Evolutionary conservation across 2,329 filamentous ascomycete genomes (phyloP).

Genomic region (Diaporthe ilicicola): DNA sequence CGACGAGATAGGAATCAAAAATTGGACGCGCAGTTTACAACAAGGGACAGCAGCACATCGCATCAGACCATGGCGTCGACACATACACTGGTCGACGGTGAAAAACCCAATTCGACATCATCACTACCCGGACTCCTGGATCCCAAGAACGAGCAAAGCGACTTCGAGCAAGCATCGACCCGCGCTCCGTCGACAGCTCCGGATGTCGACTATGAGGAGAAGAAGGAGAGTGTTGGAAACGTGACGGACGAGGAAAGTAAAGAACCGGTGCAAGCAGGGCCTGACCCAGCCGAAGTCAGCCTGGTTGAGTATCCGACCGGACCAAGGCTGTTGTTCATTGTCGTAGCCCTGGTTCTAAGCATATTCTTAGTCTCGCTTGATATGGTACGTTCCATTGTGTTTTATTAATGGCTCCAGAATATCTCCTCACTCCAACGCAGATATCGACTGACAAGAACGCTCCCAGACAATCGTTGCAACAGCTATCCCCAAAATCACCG

Average conservation of each 20-base stretch:
- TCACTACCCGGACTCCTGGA: background rate
- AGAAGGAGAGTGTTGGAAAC: background rate
- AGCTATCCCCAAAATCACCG: slow-evolving; percentile 48
- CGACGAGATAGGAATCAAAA: background rate
- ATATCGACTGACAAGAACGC: slow-evolving; percentile 21
- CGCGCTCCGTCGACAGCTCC: slow-evolving; percentile 24
- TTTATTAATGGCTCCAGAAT: too few relatives aligned
- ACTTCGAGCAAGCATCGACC: slow-evolving; percentile 24
- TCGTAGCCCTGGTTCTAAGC: slow-evolving; percentile 55
- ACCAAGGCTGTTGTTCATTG: slow-evolving; percentile 51
- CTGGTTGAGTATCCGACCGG: slow-evolving; percentile 47
- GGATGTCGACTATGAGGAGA: slow-evolving; percentile 15
- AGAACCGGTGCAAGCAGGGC: background rate
- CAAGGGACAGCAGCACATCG: background rate
- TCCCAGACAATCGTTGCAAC: slow-evolving; percentile 52
- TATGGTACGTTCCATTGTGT: slow-evolving; percentile 44
- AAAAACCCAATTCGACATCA: background rate
- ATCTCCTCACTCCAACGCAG: rapidly evolving
- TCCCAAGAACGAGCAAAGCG: slow-evolving; percentile 16
- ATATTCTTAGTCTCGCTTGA: slow-evolving; percentile 61
- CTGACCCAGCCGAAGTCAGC: background rate
- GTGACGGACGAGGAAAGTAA: slow-evolving; percentile 6
- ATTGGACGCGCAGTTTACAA: too few relatives aligned
- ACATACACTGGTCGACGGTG: slow-evolving; percentile 13
- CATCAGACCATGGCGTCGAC: background rate